A percentile compares a stretch with the other conserved stretches of the same genome.
These are phyloP conservation scores for Aquilaria sinensis DNA, from an alignment of 345 rosid genomes.

Conservation along the genomic window DNA sequence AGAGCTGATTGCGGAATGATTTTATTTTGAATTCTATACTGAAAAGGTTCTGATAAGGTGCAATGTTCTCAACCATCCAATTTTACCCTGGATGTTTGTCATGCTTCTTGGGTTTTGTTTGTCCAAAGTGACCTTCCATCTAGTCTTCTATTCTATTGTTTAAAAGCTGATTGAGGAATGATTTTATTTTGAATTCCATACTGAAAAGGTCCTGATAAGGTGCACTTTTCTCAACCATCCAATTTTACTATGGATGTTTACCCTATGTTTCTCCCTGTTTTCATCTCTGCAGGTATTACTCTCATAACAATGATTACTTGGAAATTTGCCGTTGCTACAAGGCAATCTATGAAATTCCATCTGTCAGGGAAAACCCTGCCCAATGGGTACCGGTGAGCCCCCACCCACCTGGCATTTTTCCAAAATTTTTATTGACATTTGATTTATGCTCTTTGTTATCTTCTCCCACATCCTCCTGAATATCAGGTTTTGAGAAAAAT, in stretches of 20 bases:
- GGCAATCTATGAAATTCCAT: constrained; percentile 89
- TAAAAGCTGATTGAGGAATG: no score
- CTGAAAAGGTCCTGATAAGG: no score
- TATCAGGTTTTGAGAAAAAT: constrained; percentile 71
- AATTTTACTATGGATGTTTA: background rate
- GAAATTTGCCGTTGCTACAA: constrained; percentile 92
- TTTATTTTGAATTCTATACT: no score
- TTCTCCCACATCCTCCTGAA: background rate
- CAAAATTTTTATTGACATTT: background rate
- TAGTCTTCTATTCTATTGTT: no score
- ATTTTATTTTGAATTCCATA: no score
- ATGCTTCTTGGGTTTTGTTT: no score
- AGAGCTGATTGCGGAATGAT: no score
- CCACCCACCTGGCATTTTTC: background rate
- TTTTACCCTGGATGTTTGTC: background rate
- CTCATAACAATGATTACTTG: constrained; percentile 77
- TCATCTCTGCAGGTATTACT: constrained; percentile 52
- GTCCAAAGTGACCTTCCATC: no score
- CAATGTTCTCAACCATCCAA: no score
- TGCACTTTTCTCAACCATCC: no score
- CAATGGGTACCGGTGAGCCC: constrained; percentile 72
- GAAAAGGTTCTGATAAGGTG: no score
- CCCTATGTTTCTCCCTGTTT: constrained; percentile 2
- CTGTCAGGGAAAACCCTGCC: constrained; percentile 65
- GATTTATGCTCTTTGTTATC: background rate